These are phyloP conservation scores for Xylariomycetidae sp. DNA, from an alignment of 2,329 filamentous ascomycete genomes.

Conservation along the genomic window DNA sequence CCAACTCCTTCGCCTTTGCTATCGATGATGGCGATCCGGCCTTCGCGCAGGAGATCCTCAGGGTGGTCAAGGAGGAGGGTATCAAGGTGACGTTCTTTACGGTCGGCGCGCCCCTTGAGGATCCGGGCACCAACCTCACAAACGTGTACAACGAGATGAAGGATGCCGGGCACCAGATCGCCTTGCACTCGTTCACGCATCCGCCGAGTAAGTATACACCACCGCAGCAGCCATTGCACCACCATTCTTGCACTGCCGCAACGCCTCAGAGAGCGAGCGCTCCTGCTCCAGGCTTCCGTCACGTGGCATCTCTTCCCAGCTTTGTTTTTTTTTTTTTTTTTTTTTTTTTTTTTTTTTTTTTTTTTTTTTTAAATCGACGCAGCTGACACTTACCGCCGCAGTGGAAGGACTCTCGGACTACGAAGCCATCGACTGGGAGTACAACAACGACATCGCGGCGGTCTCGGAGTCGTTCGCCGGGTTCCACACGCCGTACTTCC, in stretches of 20 bases:
- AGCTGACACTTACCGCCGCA: no score
- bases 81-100: conserved; percentile 69
- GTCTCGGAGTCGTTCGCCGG: conserved; percentile 34
- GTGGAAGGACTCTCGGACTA: conserved; percentile 51
- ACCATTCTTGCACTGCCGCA: no score
- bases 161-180: conserved; percentile 58
- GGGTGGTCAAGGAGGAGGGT: conserved; percentile 52
- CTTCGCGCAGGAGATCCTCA: conserved; percentile 53
- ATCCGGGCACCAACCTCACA: conserved; percentile 54
- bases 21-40: conserved; percentile 62
- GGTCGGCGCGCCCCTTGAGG: conserved; percentile 56
- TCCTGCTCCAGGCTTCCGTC: no score
- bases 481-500: conserved; percentile 48
- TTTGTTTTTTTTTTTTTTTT: no score
- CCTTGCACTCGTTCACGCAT: conserved; percentile 62
- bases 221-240: no score
- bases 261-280: no score
- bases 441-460: conserved; percentile 48
- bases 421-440: conserved; percentile 55
- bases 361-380: no score
- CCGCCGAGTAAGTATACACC: no score
- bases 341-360: no score
- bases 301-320: no score
- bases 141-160: conserved; percentile 59
- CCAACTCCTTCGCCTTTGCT: conserved; percentile 66